A percentile compares a stretch with the other conserved stretches of the same genome.
These are phyloP conservation scores for Dimocarpus longan DNA, from an alignment of 345 rosid species.

Conservation along the genomic window DNA sequence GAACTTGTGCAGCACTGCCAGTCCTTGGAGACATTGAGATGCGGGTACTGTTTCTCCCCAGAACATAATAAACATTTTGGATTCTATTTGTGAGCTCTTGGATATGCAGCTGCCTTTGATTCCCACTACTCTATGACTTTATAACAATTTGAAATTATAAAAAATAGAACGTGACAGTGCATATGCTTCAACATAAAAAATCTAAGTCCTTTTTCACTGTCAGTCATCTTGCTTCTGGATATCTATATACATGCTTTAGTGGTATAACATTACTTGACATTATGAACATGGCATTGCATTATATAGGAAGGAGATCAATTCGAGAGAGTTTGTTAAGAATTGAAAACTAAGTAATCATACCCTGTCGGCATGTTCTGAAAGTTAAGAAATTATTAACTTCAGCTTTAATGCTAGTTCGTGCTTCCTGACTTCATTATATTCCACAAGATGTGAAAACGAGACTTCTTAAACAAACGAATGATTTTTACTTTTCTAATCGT, in stretches of 20 bases:
- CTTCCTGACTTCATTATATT: neutral
- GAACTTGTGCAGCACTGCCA: conserved; percentile 67
- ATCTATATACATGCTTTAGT: neutral
- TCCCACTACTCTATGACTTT: neutral
- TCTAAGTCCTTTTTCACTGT: neutral
- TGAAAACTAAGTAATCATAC: neutral
- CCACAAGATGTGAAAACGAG: neutral
- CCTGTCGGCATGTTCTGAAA: neutral
- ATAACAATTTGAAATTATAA: neutral
- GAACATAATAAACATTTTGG: neutral
- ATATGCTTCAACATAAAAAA: neutral
- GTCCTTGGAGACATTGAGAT: conserved; percentile 75
- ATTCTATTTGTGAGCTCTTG: neutral
- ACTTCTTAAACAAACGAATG: neutral
- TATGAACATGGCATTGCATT: neutral
- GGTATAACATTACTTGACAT: neutral
- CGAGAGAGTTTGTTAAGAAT: neutral
- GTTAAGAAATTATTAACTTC: neutral
- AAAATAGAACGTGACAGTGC: neutral
- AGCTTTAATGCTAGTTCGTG: neutral
- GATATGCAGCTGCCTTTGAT: neutral
- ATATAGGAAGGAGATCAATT: neutral
- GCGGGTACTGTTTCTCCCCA: conserved; percentile 56
- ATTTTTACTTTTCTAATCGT: neutral
- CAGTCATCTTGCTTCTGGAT: neutral